Evolutionary conservation across 2,329 filamentous ascomycete genomes (phyloP).

Genomic region (Incumbomyces lentus): DNA sequence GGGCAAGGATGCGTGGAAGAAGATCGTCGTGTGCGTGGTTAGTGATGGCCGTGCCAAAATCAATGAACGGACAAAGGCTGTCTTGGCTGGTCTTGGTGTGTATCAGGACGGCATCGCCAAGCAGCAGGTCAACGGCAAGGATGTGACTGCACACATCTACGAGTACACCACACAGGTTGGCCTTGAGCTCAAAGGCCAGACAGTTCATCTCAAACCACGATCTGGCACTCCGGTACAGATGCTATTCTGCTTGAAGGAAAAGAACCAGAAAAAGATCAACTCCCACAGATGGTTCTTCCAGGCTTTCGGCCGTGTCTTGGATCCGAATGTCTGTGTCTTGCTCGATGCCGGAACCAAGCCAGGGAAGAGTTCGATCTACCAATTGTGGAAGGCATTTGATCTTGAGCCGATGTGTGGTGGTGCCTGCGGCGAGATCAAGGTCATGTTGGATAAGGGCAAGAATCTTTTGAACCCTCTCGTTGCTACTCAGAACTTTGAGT

Average conservation of each 20-base stretch:
- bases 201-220: slow-evolving; percentile 74
- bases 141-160: slow-evolving; percentile 96
- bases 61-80: slow-evolving; percentile 78
- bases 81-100: slow-evolving; percentile 85
- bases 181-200: slow-evolving; percentile 77
- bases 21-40: slow-evolving; percentile 96
- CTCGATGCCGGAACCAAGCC: slow-evolving; percentile 94
- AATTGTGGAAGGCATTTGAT: slow-evolving; percentile 97
- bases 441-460: slow-evolving; percentile 79
- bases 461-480: slow-evolving; percentile 88
- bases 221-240: slow-evolving; percentile 84
- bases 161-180: slow-evolving; percentile 56
- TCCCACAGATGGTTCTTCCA: slow-evolving; percentile 99
- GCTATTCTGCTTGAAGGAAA: slow-evolving; percentile 96
- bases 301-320: slow-evolving; percentile 80
- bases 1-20: slow-evolving; percentile 98
- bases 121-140: slow-evolving; percentile 92
- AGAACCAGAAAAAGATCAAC: slow-evolving; percentile 99
- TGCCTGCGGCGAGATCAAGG: slow-evolving; percentile 97
- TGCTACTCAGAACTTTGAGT: slow-evolving; percentile 96
- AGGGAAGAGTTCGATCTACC: slow-evolving; percentile 88
- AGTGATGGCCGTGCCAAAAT: slow-evolving; percentile 96
- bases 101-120: slow-evolving; percentile 98
- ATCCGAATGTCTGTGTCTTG: slow-evolving; percentile 93
- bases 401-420: slow-evolving; percentile 95